Evolutionary conservation across 2,329 filamentous ascomycete genomes (phyloP), one percentile per base, ranked within the genome.

Genomic region (Trichophyton verrucosum): DNA sequence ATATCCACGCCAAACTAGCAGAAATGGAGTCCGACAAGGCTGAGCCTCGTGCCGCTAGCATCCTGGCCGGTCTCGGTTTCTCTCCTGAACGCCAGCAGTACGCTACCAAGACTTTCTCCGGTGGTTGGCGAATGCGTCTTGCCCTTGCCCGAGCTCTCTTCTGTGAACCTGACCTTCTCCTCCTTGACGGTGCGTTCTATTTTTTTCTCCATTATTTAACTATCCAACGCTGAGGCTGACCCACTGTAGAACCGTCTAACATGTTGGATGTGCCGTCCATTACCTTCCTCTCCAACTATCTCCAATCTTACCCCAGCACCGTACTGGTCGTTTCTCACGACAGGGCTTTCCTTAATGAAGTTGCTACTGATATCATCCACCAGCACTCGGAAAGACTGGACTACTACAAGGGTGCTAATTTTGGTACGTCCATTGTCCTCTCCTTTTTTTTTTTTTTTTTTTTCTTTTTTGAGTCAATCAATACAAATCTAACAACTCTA

Each of bases 201-300:
- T 36, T 56, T 8, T 42, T 17, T 44, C n/a, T 24, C 27, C 27
- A 8, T 24, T 24, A 15, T 11, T 20, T 27, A 17, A 20, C 17
- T 17, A 42, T 4, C 33, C 8, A 38, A 38, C 8, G 9, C 33
- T 38, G n/a, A 24, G 60, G 36, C 68, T 72, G 57, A 70, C 63
- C 55, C 53, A 42, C 59, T 56, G 61, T 61, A 79, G 94, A 99
- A 85, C 94, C 94, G 77, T 97, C 92, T 61, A 97, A 97, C 85
- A 97, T 97, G 92, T 91, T 99, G 89, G 94, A 97, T 77, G 94
- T 99, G 61, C 94, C 94, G n/a, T 97, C 94, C 24, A 97, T 99
- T 71, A 95, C 94, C 61, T 99, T 97, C 83, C 82, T 99, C 73
- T 88, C 92, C 56, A 92, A 91, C 70, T 99, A 99, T 72, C 86